Evolutionary conservation across 805 yeast genomes (phyloP), one percentile per base, ranked within the genome.

Genomic region (Metschnikowia sp.): DNA sequence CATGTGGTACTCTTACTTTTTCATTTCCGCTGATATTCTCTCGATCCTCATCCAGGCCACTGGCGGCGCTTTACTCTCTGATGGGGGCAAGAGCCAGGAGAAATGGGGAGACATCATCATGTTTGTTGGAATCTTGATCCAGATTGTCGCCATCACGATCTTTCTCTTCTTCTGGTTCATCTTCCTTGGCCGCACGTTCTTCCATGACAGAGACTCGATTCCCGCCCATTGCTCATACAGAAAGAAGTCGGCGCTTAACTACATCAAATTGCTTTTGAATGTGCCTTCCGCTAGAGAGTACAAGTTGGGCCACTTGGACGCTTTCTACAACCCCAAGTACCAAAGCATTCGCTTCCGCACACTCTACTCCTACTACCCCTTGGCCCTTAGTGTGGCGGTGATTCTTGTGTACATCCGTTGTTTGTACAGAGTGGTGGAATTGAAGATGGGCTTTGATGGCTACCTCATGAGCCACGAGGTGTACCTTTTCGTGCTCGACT

Each of bases 1-100:
- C 4, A 61, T 71, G 64, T 70, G 74, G 74, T 72, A 72, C 49
- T 65, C 76, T 1, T 72, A 72, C 57, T 60, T 71, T 26, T 72
- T 72, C 50, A 68, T 72, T 43, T 59, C 68, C 6, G 48, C 60
- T 22, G 77, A 72, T 49, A 67, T 70, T 7, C 32, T 70, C 3
- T 68, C 75, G 2, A 58, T 72, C 15, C 30, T 70, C 18, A 57
- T 72, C 31, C 77, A 72, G 53, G 74, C 72, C 6, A 62, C 60
- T 19, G 75, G 73, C 7, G 75, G 75, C 13, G 77, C 72, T 31
- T 62, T 62, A 45, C 55, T 68, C 15, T 59, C 71, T 10, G 47
- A 53, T 19, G 70, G 72, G 0, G 57, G 65, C 22, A 44, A 52
- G 6, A 44, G 49, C 12, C 51, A 57, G 37, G 37, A 46, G 29